phyloP scores from a whole-genome alignment of 495 filamentous ascomycete genomes.

The Jackrogersella minutella region DNA sequence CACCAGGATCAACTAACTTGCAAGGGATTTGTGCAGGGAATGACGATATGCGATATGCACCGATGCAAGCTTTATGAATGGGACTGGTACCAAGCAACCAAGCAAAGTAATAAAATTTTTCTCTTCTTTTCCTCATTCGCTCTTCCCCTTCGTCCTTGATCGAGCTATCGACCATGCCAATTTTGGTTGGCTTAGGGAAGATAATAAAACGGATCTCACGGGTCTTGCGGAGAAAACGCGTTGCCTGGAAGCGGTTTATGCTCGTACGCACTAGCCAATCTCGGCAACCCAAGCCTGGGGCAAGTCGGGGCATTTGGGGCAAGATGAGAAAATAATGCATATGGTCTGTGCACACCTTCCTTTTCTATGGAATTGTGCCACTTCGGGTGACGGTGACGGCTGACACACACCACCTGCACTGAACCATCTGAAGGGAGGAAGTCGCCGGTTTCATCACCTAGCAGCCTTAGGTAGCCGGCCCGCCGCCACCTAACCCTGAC shows the following conservation, averaged over 20 bases:
- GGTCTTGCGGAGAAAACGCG: slow-evolving; percentile 30
- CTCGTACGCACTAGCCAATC: slow-evolving; percentile 26
- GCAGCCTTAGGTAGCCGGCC: background rate
- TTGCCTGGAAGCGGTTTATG: slow-evolving; percentile 31
- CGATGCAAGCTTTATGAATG: slow-evolving; percentile 28
- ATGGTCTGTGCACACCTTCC: slow-evolving; percentile 15
- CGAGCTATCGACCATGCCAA: background rate
- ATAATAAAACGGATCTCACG: slow-evolving; percentile 17
- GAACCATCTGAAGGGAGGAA: slow-evolving; percentile 7
- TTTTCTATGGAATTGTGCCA: background rate
- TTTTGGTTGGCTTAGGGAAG: slow-evolving; percentile 24
- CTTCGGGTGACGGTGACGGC: slow-evolving; percentile 25
- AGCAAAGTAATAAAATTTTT: background rate
- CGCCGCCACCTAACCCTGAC: background rate
- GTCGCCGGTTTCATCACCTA: slow-evolving; percentile 6
- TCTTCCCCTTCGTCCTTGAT: background rate
- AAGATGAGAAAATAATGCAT: slow-evolving; percentile 15
- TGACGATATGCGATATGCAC: slow-evolving; percentile 31
- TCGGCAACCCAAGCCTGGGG: slow-evolving; percentile 6
- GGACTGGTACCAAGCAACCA: too few species aligned
- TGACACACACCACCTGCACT: slow-evolving; percentile 22
- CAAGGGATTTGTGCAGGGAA: slow-evolving; percentile 36
- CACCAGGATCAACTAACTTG: slow-evolving; percentile 24
- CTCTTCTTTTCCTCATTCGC: slow-evolving; percentile 1
- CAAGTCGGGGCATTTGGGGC: too few species aligned